Base-by-base conservation (phyloP, 306 rosid genomes). In the Glycine latifolia region DNA sequence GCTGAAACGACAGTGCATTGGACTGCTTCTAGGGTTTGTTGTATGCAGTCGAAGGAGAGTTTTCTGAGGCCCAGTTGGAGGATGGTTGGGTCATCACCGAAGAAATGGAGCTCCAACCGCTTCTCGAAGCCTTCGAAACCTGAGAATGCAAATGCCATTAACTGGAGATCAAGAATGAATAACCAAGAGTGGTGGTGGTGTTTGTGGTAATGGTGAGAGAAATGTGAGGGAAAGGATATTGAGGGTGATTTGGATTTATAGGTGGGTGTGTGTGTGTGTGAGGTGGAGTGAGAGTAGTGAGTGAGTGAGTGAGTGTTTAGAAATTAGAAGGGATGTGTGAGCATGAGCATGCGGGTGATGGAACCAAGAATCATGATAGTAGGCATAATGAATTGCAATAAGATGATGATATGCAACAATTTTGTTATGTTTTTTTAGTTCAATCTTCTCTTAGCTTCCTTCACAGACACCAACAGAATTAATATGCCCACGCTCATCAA, bases 41-140 rank as follows among this genome's bases (percentile, higher is more conserved):
- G 77, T 3, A 94, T 59, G 63, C 87, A 81, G 1, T 88, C 86
- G 10, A 83, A 90, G 73, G 4, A 46, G 1, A 94, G 92, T n/a
- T 74, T 85, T 52, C 98, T 83, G 0, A 94, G 90, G 4, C 98
- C 97, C 79, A 91, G 80, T 11, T 81, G 72, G 35, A 61, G 73
- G 35, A 72, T 37, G 3, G 80, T 41, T 2, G 94, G 98, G 68
- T 91, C 94, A 43, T 94, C 94, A 0, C 94, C 91, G 8, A 76
- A 89, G 94, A 94, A 94, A 67, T 90, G 97, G 37, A 94, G 97
- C 89, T 94, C 98, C 41, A 94, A 69, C 5, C 98, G 89, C 80
- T 94, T 94, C 82, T 94, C 98, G 10, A 91, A 94, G 26, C 98
- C 98, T 85, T 94, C 98, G 68, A 94, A 94, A 61, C 98, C 98